Percentiles rank a stretch among this genome's conserved stretches.
phyloP scores from a whole-genome alignment of 371 early-diverging fungal genomes.

The Neoconidiobolus thromboides region DNA sequence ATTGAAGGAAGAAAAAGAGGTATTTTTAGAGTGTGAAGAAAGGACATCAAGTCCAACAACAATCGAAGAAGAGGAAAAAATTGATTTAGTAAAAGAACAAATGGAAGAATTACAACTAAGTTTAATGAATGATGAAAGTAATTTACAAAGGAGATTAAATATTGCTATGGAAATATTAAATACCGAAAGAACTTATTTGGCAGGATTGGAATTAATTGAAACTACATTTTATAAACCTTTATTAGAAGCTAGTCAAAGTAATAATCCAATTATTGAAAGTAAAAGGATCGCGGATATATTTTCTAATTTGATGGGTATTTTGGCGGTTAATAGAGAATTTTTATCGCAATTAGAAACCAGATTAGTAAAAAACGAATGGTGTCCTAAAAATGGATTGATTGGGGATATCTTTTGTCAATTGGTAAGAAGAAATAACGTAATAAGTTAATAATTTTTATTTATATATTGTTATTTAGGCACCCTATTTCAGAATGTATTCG shows the following conservation, averaged over 20 bases:
- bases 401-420: slow-evolving; percentile 47
- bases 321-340: slow-evolving; percentile 35
- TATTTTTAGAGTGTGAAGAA: neutral
- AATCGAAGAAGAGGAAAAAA: neutral
- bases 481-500: slow-evolving; percentile 48
- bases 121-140: neutral
- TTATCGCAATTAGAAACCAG: slow-evolving; percentile 28
- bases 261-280: slow-evolving; percentile 15
- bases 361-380: slow-evolving; percentile 23
- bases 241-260: neutral
- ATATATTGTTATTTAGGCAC: slow-evolving; percentile 16
- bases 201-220: slow-evolving; percentile 37
- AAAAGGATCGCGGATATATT: slow-evolving; percentile 29
- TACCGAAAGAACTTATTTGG: slow-evolving; percentile 59
- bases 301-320: slow-evolving; percentile 39
- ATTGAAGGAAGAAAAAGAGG: neutral
- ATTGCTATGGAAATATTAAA: slow-evolving; percentile 46
- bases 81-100: neutral
- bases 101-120: neutral
- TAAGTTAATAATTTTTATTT: neutral
- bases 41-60: neutral
- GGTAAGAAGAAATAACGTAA: slow-evolving; percentile 9
- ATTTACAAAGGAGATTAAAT: slow-evolving; percentile 18
- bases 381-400: slow-evolving; percentile 22
- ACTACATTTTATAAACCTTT: slow-evolving; percentile 19